A percentile compares a stretch with the other conserved stretches of the same genome.
Evolutionary conservation across 2,329 filamentous ascomycete species (phyloP).

Genomic region (Aureobasidium pullulans): DNA sequence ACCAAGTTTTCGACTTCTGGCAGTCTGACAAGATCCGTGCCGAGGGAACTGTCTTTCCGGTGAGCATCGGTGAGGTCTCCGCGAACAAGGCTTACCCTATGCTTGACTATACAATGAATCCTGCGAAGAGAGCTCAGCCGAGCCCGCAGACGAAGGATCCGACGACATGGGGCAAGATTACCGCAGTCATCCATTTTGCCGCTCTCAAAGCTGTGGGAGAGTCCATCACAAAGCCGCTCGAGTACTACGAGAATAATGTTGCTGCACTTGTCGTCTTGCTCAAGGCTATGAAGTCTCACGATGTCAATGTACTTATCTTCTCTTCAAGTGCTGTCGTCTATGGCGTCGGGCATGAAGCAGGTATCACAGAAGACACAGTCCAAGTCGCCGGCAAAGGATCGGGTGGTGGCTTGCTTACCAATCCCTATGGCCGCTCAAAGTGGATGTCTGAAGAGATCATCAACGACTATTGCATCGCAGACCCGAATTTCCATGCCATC

Average conservation of each 20-base stretch:
- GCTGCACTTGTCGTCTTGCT: slow-evolving; percentile 56
- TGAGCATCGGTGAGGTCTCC: slow-evolving; percentile 15
- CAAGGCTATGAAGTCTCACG: slow-evolving; percentile 48
- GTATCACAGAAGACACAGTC: slow-evolving; percentile 10
- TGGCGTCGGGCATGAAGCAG: slow-evolving; percentile 31
- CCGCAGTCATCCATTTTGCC: slow-evolving; percentile 62
- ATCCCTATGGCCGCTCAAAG: slow-evolving; percentile 60
- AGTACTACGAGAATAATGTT: slow-evolving; percentile 63
- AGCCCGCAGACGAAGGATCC: slow-evolving; percentile 21
- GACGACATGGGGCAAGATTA: slow-evolving; percentile 43
- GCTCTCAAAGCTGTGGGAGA: slow-evolving; percentile 61
- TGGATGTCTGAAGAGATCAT: slow-evolving; percentile 62
- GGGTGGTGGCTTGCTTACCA: slow-evolving; percentile 52
- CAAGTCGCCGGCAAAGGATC: slow-evolving; percentile 18
- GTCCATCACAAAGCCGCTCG: slow-evolving; percentile 52
- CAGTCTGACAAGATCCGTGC: neutral
- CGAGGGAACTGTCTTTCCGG: slow-evolving; percentile 29
- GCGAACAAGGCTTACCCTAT: slow-evolving; percentile 8
- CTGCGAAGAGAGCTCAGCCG: neutral
- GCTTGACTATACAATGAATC: neutral
- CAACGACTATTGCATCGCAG: slow-evolving; percentile 52
- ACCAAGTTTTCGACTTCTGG: slow-evolving; percentile 28
- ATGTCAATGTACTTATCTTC: slow-evolving; percentile 60
- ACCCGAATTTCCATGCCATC: slow-evolving; percentile 56
- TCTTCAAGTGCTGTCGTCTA: slow-evolving; percentile 63